Evolutionary conservation across 805 yeast species (phyloP), one percentile per base, ranked within the genome.

Genomic region (Yamadazyma sp.): DNA sequence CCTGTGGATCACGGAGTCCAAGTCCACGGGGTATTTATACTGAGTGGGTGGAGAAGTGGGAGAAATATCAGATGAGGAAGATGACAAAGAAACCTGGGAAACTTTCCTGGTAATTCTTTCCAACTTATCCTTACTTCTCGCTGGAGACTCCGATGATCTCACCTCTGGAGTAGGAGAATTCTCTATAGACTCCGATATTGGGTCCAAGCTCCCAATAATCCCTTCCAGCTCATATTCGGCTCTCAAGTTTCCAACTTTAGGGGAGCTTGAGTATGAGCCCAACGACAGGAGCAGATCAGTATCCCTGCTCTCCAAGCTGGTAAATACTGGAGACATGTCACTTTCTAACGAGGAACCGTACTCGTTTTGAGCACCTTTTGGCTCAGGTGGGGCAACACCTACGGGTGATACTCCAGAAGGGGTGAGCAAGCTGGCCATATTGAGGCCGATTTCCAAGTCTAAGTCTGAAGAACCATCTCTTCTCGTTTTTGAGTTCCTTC

Each of bases 1-100:
- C 42, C 73, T 75, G 32, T 78, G 81, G 46, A 84, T 82, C 19
- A 82, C 71, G 5, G 73, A 62, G 57, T 84, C 90, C 17, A 84
- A 53, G 53, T 82, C 77, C 27, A 78, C 48, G n/a, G 62, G 65
- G 15, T 24, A 22, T 41, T 46, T 24, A 31, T 45, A 5, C 27
- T 22, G 3, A 6, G 37, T 25, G 5, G 46, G 32, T 5, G 40
- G 34, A 4, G 40, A n/a, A n/a, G 57, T 50, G 7, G 53, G 47
- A 2, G 50, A 43, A 21, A 42, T 23, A 3, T 35, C 28, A n/a
- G 37, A n/a, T 6, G 50, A 44, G 4, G 52, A 46, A 13, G 46
- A 37, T 11, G 40, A 33, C 13, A 37, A 31, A 2, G 41, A 26
- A 16, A 34, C 21, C 6, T 42, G 29, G 11, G 33, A 17, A 16